Conservation (phyloP, 2,329 filamentous ascomycete genomes). For the Pseudocercospora fijiensis region DNA sequence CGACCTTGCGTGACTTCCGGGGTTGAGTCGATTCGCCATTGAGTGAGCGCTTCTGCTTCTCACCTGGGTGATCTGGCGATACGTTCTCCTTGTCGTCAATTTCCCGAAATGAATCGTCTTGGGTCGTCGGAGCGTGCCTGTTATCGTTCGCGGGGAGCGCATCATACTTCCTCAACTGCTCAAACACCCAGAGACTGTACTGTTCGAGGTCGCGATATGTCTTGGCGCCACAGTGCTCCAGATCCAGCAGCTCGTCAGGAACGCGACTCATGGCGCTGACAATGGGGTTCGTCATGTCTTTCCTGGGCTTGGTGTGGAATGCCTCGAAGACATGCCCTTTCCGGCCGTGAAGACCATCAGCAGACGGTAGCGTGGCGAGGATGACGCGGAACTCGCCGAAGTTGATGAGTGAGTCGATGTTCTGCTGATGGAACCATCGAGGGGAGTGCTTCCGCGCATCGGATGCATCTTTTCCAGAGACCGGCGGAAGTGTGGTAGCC, state of each 20-base stretch:
- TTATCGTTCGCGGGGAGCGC: neutral
- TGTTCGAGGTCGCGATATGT: constrained; percentile 8
- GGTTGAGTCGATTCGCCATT: constrained; percentile 32
- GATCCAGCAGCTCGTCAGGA: neutral
- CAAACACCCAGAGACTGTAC: constrained; percentile 7
- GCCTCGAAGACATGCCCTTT: constrained; percentile 11
- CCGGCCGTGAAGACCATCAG: neutral
- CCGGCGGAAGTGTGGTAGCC: neutral
- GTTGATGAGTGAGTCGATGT: neutral
- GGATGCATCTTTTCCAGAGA: neutral
- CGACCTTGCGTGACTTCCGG: constrained; percentile 36
- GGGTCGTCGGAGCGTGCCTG: neutral
- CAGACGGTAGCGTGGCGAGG: constrained; percentile 7
- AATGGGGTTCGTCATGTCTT: neutral
- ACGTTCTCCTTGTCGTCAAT: neutral
- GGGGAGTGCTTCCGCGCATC: neutral
- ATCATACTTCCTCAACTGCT: constrained; percentile 1
- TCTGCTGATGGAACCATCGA: constrained; percentile 15
- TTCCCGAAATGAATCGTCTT: neutral
- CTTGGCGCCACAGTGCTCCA: constrained; percentile 5
- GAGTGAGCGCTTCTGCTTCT: constrained; percentile 4
- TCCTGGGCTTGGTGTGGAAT: constrained; percentile 9
- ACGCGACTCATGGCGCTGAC: constrained; percentile 1
- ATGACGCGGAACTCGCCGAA: constrained; percentile 13
- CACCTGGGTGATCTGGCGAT: neutral